phyloP scores from a whole-genome alignment of 805 yeast genomes.

The Lipomyces japonicus region DNA sequence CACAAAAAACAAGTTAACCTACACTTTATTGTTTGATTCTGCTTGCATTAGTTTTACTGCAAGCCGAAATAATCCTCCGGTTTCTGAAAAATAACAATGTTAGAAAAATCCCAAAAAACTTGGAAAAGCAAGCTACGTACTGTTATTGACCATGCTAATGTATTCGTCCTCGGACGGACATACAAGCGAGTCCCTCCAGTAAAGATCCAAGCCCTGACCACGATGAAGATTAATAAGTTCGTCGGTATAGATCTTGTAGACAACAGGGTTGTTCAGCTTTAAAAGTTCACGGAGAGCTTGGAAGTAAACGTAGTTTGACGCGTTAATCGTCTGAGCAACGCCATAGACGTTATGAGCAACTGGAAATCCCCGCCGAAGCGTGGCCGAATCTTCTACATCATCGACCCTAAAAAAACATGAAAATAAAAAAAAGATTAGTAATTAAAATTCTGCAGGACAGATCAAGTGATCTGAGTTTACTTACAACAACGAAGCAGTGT shows the following conservation, averaged over 20 bases:
- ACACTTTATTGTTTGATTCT: constrained; percentile 28
- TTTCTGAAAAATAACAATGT: constrained; percentile 39
- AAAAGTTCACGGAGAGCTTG: constrained; percentile 55
- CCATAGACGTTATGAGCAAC: constrained; percentile 80
- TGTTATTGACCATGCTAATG: constrained; percentile 75
- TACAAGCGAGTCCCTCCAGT: constrained; percentile 69
- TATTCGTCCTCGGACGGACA: constrained; percentile 66
- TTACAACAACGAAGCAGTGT: constrained; percentile 56
- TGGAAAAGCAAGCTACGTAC: constrained; percentile 23
- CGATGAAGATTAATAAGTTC: constrained; percentile 78
- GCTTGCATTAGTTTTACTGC: constrained; percentile 62
- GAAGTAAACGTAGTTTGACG: constrained; percentile 80
- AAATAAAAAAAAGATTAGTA: neutral
- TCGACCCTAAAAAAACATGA: constrained; percentile 47
- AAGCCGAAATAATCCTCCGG: constrained; percentile 83
- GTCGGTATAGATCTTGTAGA: constrained; percentile 38
- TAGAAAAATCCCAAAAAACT: neutral
- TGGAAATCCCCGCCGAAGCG: constrained; percentile 68
- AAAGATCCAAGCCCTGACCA: constrained; percentile 86
- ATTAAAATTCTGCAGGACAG: constrained; percentile 15
- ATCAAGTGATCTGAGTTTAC: constrained; percentile 4
- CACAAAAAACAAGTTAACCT: constrained; percentile 2
- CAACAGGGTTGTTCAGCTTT: constrained; percentile 34
- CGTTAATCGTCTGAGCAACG: constrained; percentile 71
- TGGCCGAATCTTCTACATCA: constrained; percentile 81